phyloP scores from a whole-genome alignment of 768 basidiomycete species.

The Leccinum uliginosum region DNA sequence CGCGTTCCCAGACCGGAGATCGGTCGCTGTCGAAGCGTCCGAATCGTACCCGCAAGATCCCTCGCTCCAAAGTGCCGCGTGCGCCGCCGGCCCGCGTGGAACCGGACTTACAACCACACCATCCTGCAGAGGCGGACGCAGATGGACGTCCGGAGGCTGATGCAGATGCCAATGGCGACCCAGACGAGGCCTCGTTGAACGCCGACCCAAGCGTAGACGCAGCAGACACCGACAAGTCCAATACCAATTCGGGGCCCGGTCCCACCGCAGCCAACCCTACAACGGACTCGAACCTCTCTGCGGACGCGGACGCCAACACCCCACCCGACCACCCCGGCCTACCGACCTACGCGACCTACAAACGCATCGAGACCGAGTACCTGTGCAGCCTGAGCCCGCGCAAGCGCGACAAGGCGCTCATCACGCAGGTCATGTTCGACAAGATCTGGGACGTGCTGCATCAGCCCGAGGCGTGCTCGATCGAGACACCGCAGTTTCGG shows the following conservation, averaged over 20 bases:
- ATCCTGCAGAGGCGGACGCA: background rate
- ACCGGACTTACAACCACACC: background rate
- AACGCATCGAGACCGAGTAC: slow-evolving; percentile 54
- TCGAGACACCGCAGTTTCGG: slow-evolving; percentile 64
- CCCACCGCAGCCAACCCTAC: background rate
- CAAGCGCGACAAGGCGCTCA: slow-evolving; percentile 65
- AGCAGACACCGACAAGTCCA: background rate
- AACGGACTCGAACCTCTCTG: background rate
- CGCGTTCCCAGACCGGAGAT: background rate
- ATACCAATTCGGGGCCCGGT: background rate
- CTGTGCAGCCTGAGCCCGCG: slow-evolving; percentile 52
- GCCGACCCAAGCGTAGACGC: background rate
- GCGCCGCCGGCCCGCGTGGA: slow-evolving; percentile 2
- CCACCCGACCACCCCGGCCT: slow-evolving; percentile 41
- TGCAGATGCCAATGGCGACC: background rate
- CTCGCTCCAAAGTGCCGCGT: background rate
- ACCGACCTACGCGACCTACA: slow-evolving; percentile 59
- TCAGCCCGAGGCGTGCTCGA: slow-evolving; percentile 42
- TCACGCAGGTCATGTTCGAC: slow-evolving; percentile 67
- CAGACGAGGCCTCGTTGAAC: background rate
- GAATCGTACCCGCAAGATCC: background rate
- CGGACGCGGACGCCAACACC: background rate
- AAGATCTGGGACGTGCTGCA: slow-evolving; percentile 67
- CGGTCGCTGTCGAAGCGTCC: background rate
- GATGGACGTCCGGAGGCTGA: background rate